Evolutionary conservation across 163 green algal species (phyloP).

Genomic region (Scenedesmus sp.): DNA sequence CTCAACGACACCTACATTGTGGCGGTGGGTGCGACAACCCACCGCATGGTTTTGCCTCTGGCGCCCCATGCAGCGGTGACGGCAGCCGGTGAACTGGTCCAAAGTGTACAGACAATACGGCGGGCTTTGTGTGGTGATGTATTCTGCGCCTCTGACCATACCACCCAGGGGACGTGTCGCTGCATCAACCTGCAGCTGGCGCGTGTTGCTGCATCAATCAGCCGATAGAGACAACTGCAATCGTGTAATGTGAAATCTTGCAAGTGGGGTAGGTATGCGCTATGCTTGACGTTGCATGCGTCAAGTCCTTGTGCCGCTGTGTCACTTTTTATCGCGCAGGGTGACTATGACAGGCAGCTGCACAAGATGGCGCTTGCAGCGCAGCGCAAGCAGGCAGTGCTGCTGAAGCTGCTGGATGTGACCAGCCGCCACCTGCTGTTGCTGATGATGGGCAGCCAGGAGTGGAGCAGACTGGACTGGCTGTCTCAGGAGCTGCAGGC

Average conservation of each 20-base stretch:
- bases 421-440: slow-evolving; percentile 40
- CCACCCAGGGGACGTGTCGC: no score
- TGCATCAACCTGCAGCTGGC: no score
- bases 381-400: slow-evolving; percentile 46
- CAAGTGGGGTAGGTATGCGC: no score
- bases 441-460: slow-evolving; percentile 3
- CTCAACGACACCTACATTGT: slow-evolving; percentile 56
- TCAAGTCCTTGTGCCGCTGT: neutral
- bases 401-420: slow-evolving; percentile 21
- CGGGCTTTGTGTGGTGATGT: no score
- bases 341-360: slow-evolving; percentile 51
- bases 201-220: no score
- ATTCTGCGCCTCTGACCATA: no score
- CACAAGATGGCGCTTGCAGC: slow-evolving; percentile 41
- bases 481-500: neutral
- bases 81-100: no score
- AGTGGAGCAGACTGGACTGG: neutral
- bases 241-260: no score
- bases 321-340: neutral
- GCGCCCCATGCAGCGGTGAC: no score
- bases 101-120: no score
- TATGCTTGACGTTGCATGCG: neutral
- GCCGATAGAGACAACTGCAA: slow-evolving; percentile 9
- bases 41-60: neutral
- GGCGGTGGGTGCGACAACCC: neutral